Evolutionary conservation across 2,329 filamentous ascomycete species (phyloP).

Genomic region (Neopestalotiopsis sp.): DNA sequence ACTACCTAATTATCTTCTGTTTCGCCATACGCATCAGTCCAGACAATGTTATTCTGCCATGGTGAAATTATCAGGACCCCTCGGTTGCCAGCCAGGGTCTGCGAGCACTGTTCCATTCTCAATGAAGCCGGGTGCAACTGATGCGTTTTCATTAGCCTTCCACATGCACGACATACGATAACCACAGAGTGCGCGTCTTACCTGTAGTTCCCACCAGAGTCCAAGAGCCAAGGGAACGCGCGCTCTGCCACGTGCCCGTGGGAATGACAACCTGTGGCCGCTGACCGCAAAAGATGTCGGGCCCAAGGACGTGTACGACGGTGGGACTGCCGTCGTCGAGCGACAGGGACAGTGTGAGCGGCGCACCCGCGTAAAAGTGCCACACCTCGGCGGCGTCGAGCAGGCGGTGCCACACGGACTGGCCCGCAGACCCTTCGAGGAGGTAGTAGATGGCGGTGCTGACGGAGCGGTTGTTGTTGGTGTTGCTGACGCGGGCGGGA

Average conservation of each 20-base stretch:
- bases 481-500: conserved; percentile 21
- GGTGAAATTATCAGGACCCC: background rate
- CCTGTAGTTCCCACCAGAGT: conserved; percentile 49
- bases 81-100: conserved; percentile 13
- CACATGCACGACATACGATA: background rate
- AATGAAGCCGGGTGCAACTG: conserved; percentile 19
- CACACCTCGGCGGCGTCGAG: conserved; percentile 56
- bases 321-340: conserved; percentile 45
- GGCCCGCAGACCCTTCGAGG: conserved; percentile 42
- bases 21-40: background rate
- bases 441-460: conserved; percentile 60
- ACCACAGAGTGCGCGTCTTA: conserved; percentile 20
- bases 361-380: conserved; percentile 60
- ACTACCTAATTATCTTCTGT: background rate
- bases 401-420: conserved; percentile 53
- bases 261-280: conserved; percentile 48
- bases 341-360: conserved; percentile 50
- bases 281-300: conserved; percentile 47
- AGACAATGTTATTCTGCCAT: background rate
- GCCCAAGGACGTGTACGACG: conserved; percentile 43
- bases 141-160: background rate
- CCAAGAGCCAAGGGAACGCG: conserved; percentile 50
- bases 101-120: conserved; percentile 15
- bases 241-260: conserved; percentile 50
- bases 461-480: conserved; percentile 40